Evolutionary conservation across 345 rosid species (phyloP).

Genomic region (Mercurialis annua): DNA sequence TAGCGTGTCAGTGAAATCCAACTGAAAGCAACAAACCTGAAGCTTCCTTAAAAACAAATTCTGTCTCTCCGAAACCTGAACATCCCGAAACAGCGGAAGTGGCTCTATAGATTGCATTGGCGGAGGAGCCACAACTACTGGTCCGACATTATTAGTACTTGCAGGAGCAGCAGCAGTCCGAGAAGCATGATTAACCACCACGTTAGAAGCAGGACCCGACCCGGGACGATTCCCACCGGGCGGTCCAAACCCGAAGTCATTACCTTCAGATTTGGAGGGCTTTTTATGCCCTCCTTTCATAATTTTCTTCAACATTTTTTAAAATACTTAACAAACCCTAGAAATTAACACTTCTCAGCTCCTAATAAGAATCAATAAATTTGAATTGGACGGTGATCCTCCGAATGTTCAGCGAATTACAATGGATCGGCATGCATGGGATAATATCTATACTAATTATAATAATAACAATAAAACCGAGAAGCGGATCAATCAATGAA

Average conservation of each 20-base stretch:
- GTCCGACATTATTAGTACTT: constrained; percentile 20
- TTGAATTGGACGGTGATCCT: neutral
- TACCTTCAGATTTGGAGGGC: constrained; percentile 59
- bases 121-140: constrained; percentile 31
- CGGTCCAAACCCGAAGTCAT: constrained; percentile 44
- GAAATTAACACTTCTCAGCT: neutral
- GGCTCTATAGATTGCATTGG: constrained; percentile 64
- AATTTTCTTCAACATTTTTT: constrained; percentile 73
- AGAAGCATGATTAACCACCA: constrained; percentile 70
- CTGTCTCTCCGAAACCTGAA: constrained; percentile 59
- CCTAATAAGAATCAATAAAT: neutral
- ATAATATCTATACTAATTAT: too few species aligned
- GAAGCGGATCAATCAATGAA: constrained; percentile 2
- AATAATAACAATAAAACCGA: neutral
- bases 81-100: constrained; percentile 62
- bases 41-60: constrained; percentile 59
- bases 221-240: constrained; percentile 34
- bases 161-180: constrained; percentile 30
- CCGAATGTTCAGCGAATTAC: constrained; percentile 3
- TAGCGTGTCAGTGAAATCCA: constrained; percentile 60
- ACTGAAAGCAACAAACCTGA: constrained; percentile 71
- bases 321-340: constrained; percentile 15
- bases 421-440: constrained; percentile 31
- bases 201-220: constrained; percentile 39
- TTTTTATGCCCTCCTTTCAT: constrained; percentile 70